Evolutionary conservation across 2,329 filamentous ascomycete genomes (phyloP).

Genomic region (Phaeosphaeriaceae sp.): DNA sequence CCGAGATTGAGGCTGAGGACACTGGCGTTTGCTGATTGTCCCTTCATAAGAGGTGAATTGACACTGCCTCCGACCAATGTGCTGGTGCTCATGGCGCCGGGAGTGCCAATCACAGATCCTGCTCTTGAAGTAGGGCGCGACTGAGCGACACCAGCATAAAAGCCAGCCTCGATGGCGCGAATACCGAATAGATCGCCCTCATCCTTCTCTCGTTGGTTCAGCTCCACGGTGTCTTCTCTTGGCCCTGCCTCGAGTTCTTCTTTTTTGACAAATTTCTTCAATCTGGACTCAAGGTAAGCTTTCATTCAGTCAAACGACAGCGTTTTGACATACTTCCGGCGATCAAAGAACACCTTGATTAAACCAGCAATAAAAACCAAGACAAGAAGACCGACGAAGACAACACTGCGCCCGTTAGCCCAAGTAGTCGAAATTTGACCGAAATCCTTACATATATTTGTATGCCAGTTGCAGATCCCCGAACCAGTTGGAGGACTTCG

Average conservation of each 20-base stretch:
- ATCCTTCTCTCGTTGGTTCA: conserved; percentile 47
- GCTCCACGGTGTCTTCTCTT: conserved; percentile 44
- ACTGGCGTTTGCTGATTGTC: conserved; percentile 41
- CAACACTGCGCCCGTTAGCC: conserved; percentile 33
- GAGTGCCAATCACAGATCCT: conserved; percentile 34
- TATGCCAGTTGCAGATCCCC: conserved; percentile 45
- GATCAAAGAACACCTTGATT: conserved; percentile 45
- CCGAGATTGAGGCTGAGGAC: conserved; percentile 41
- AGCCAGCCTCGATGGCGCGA: conserved; percentile 52
- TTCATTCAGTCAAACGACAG: not conserved
- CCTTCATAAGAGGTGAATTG: conserved; percentile 40
- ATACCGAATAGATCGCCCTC: conserved; percentile 50
- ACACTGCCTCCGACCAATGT: conserved; percentile 43
- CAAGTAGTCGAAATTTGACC: too few species aligned
- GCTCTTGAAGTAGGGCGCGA: conserved; percentile 48
- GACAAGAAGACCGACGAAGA: conserved; percentile 41
- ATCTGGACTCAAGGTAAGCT: conserved; percentile 26
- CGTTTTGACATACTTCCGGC: conserved; percentile 40
- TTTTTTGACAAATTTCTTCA: conserved; percentile 38
- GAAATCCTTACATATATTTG: conserved; percentile 43
- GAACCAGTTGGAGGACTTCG: conserved; percentile 34
- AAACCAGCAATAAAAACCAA: conserved; percentile 42
- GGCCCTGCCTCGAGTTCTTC: conserved; percentile 32
- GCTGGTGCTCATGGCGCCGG: conserved; percentile 43
- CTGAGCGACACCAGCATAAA: conserved; percentile 49